Evolutionary conservation across 2,329 filamentous ascomycete genomes (phyloP), one percentile per base, ranked within the genome.

Genomic region (Colletotrichum cordylinicola): DNA sequence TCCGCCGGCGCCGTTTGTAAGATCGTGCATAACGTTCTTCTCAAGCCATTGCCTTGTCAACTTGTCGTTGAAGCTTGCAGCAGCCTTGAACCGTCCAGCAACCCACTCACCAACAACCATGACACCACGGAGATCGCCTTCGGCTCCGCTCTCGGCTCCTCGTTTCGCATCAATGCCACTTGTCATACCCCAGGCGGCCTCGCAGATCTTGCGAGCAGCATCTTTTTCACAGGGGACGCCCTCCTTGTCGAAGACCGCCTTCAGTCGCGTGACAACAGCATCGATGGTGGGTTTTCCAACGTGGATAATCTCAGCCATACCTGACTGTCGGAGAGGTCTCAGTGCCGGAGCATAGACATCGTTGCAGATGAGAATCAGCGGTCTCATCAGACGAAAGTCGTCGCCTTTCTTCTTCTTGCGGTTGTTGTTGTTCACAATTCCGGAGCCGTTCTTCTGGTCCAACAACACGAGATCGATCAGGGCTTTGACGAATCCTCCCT

Each of bases 401-500:
- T 98, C 96, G 0, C 93, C 93, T 82, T 95, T 96, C 84, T 91
- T 95, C 84, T 92, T 94, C 79, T 88, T 91, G 8, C 82, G 77
- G 10, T 83, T 79, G 15, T 83, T 79, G 15, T 83, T 81, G 4
- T 80, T 75, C 2, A 71, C 18, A 79, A 81, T 48, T 81, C 84
- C 75, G 1, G 78, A 65, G 13, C 43, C 61, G 69, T 98, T 98
- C 85, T 93, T 96, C 84, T 98, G 95, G 80, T 98, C 97, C 13
- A 95, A 87, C 62, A 94, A 88, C 61, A 98, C 93, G 6, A 99
- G 89, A 80, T 99, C 97, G 77, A 99, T 96, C 75, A 99, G 86
- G 2, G 97, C 97, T 82, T 96, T 98, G 84, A 99, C 93, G 79
- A 99, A 99, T 0, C 97, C 97, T 67, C 96, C 96, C 82, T 99